Evolutionary conservation across 306 rosid genomes (phyloP), one percentile per base, ranked within the genome.

Genomic region (Phaseolus lunatus): DNA sequence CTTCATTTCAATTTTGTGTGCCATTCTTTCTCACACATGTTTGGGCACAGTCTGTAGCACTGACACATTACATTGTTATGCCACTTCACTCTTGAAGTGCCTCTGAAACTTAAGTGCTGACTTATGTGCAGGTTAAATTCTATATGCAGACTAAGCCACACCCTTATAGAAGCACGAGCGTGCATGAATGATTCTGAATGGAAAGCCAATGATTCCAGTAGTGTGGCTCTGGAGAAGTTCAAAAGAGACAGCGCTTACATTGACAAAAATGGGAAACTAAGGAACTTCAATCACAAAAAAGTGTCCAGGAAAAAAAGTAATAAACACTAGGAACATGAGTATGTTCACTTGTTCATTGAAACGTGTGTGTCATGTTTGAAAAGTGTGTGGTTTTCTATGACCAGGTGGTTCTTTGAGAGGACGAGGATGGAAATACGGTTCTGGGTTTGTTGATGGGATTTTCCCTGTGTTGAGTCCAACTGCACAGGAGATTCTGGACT

Each of bases 321-420:
- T 33, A 10, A 20, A 13, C 11, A 29, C 67, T 29, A 44, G 27
- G 11, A 61, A 35, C 57, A 72, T 79, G 61, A 53, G 73, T 64
- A 67, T 13, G 18, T 44, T 67, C 69, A 35, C 41, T 59, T 49
- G 50, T 78, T 29, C 39, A 57, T 53, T 58, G 26, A 66, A 74
- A 78, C 15, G 59, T 45, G 43, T 37, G 68, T 54, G 44, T 48
- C 61, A 66, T 73, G 64, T 83, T 73, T 49, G 81, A 79, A 47
- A 47, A 50, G 54, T 80, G 31, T 14, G 72, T 19, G 11, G n/a
- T 73, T 78, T 23, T 58, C 14, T 70, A 8, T 84, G 74, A 49
- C 22, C 81, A 95, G 98, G 97, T 84, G 98, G 98, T 80, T 95
- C 98, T 69, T 67, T 92, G 80, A 89, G 98, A 82, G 97, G 98